Conservation (phyloP, 2,329 filamentous ascomycete genomes). For the Colletotrichum lentis region DNA sequence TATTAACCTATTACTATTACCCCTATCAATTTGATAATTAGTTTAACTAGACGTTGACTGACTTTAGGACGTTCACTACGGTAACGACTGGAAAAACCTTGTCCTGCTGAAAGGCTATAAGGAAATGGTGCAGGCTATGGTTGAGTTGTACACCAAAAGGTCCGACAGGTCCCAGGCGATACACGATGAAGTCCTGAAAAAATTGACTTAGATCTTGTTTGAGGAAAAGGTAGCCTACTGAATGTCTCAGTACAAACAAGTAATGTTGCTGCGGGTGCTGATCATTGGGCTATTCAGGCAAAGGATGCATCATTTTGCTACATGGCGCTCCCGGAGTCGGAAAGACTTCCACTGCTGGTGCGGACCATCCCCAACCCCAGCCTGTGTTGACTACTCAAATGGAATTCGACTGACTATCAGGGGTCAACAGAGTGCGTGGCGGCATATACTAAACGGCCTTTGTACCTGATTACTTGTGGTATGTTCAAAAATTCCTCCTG, state of each 20-base stretch:
- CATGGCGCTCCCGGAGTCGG: conserved; percentile 25
- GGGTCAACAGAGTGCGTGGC: neutral
- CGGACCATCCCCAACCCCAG: neutral
- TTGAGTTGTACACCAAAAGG: neutral
- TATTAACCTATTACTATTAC: too few relatives aligned
- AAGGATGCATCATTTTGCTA: conserved; percentile 26
- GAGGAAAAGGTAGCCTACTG: neutral
- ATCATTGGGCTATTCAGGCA: neutral
- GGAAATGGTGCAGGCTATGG: neutral
- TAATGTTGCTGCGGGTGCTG: neutral
- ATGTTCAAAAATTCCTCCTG: neutral
- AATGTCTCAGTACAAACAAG: too few relatives aligned
- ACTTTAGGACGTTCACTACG: neutral
- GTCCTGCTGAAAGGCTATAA: neutral
- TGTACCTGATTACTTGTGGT: neutral
- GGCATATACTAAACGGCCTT: neutral
- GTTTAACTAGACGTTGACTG: neutral
- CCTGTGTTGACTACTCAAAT: too few relatives aligned
- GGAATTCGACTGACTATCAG: too few relatives aligned
- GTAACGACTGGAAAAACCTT: neutral
- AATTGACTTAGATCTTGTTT: neutral
- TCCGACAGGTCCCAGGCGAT: neutral
- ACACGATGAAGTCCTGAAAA: neutral
- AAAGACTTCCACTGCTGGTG: conserved; percentile 24
- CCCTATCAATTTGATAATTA: too few relatives aligned